phyloP scores from a whole-genome alignment of 768 basidiomycete genomes.

The Hygrophoropsis aurantiaca region DNA sequence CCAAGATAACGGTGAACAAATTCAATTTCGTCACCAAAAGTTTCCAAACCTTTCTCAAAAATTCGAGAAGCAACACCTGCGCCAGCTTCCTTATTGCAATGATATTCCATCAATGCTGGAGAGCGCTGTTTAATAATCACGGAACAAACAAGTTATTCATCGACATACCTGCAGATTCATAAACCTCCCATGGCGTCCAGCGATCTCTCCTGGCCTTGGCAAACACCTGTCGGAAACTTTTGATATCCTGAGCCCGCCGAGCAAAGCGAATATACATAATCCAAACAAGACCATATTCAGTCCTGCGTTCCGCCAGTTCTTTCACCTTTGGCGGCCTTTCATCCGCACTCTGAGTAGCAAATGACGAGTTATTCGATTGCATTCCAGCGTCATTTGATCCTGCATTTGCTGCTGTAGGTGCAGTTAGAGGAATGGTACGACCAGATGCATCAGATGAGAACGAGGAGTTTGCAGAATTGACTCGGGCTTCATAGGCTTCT shows the following conservation, averaged over 20 bases:
- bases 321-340: conserved; percentile 53
- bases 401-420: conserved; percentile 9
- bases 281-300: conserved; percentile 77
- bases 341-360: conserved; percentile 50
- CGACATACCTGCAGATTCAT: conserved; percentile 79
- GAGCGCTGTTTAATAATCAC: conserved; percentile 7
- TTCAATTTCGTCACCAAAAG: conserved; percentile 78
- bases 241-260: conserved; percentile 83
- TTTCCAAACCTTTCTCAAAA: conserved; percentile 90
- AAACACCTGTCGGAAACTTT: conserved; percentile 75
- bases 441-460: conserved; percentile 36
- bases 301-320: conserved; percentile 53
- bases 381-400: conserved; percentile 29
- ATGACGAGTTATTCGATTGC: conserved; percentile 44
- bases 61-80: conserved; percentile 81
- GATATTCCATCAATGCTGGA: conserved; percentile 92
- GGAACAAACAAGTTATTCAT: background rate
- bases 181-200: conserved; percentile 88
- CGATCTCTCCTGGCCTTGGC: conserved; percentile 75
- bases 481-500: conserved; percentile 53
- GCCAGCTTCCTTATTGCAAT: conserved; percentile 74
- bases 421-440: conserved; percentile 24
- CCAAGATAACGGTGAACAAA: conserved; percentile 88
- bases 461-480: conserved; percentile 37
- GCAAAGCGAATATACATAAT: conserved; percentile 95